Conservation (phyloP, 2,329 filamentous ascomycete genomes). For the Cercospora citrullina region DNA sequence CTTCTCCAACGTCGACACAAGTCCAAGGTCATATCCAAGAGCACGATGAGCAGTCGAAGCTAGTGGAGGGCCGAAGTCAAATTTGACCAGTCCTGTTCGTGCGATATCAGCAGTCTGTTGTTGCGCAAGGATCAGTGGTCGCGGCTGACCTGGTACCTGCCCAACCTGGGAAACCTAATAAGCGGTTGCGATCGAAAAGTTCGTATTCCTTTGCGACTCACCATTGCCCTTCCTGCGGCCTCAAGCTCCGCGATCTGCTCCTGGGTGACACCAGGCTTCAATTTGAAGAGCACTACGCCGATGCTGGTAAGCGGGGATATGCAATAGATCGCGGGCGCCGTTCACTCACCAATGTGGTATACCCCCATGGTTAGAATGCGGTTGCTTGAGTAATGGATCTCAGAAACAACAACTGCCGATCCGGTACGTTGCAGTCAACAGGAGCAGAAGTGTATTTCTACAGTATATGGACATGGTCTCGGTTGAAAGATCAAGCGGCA, state of each 20-base stretch:
- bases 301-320: not conserved
- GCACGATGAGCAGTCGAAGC: conserved; percentile 45
- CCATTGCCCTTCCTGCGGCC: conserved; percentile 25
- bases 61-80: conserved; percentile 38
- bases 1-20: conserved; percentile 50
- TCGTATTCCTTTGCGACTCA: not conserved
- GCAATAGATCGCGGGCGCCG: not conserved
- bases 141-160: conserved; percentile 23
- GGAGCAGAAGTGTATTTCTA: not conserved
- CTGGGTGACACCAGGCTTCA: conserved; percentile 24
- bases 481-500: not conserved
- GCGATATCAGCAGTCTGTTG: not conserved
- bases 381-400: not conserved
- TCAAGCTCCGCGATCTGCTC: conserved; percentile 26
- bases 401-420: not conserved
- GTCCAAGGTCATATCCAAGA: conserved; percentile 48
- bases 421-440: not conserved
- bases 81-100: conserved; percentile 20
- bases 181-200: not conserved
- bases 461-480: not conserved
- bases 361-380: not conserved
- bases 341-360: not conserved
- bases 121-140: not conserved
- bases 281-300: conserved; percentile 30
- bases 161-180: conserved; percentile 4